Evolutionary conservation across 2,329 filamentous ascomycete species (phyloP), one percentile per base, ranked within the genome.

Genomic region (Cylindrodendrum hubeiense): DNA sequence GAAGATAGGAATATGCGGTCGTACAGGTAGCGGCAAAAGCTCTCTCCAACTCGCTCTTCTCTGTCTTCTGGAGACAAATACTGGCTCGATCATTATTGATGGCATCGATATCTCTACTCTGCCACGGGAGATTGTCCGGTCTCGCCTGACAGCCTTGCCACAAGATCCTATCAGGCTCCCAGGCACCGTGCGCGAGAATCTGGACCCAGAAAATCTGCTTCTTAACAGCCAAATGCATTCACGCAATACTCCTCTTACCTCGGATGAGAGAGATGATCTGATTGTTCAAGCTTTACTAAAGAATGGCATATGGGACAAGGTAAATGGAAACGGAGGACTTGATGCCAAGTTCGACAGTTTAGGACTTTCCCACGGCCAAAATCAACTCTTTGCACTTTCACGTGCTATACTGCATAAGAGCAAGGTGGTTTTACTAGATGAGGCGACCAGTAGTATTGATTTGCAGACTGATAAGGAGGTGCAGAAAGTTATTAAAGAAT

Each of bases 331-430:
- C 3, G 81, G 79, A 1, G 81, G 81, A 0, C 73, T 86, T 0
- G 75, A 80, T 7, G 74, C 71, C 1, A 72, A 77, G 2, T 70
- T 85, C 33, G 64, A 70, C 1, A 68, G 75, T 3, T 66, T 79
- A 2, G 69, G 71, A 1, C 70, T 84, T 5, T 84, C 82, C 0
- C 79, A 81, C 26, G 84, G 84, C 1, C 80, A 87, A 63, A 72
- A 78, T 21, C 85, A 87, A 65, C 74, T 87, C 0, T 83, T 87
- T 54, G 81, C 80, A 43, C 74, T 87, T 1, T 83, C 85, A 0
- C 74, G 86, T 52, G 81, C 83, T 0, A 71, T 86, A 15, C 67
- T 86, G 41, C 65, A 51, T 1, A 44, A 41, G 0, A 60, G 63
- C 3, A 77, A 74, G 2, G 70, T 85, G 3, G 41, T 79, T 0